Conservation (phyloP, 129 eudicot genomes). For the Arctium lappa region DNA sequence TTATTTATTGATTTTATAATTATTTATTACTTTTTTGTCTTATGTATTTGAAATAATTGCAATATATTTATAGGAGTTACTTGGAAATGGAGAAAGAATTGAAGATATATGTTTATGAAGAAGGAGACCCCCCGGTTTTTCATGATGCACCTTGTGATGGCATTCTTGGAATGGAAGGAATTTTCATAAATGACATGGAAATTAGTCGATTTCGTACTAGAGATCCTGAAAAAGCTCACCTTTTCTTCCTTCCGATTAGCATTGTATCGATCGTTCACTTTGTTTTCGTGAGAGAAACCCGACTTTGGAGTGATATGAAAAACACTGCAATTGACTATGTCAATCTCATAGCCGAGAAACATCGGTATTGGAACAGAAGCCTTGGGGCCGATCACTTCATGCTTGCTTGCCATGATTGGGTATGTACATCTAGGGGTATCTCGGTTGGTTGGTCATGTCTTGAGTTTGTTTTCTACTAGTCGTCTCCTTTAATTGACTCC, state of each 20-base stretch:
- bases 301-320: slow-evolving; percentile 55
- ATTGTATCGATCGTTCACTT: slow-evolving; percentile 36
- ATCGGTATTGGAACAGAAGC: slow-evolving; percentile 78
- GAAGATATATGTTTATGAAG: slow-evolving; percentile 63
- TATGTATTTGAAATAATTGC: background rate
- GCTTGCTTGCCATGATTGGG: slow-evolving; percentile 88
- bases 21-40: too few relatives aligned
- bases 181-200: slow-evolving; percentile 60
- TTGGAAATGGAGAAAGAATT: slow-evolving; percentile 65
- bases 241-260: slow-evolving; percentile 70
- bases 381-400: slow-evolving; percentile 79
- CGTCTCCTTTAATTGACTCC: too few relatives aligned
- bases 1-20: too few relatives aligned
- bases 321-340: slow-evolving; percentile 51
- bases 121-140: slow-evolving; percentile 78
- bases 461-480: too few relatives aligned
- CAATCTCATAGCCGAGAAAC: slow-evolving; percentile 39
- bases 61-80: slow-evolving; percentile 55
- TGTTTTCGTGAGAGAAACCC: slow-evolving; percentile 41
- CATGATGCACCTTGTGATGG: slow-evolving; percentile 67
- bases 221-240: slow-evolving; percentile 63
- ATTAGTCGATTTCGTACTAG: slow-evolving; percentile 52
- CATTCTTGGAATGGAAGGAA: slow-evolving; percentile 66
- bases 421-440: background rate
- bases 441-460: too few relatives aligned